Base-by-base conservation (phyloP, 2,329 filamentous ascomycete species). In the Coniochaeta sp. region DNA sequence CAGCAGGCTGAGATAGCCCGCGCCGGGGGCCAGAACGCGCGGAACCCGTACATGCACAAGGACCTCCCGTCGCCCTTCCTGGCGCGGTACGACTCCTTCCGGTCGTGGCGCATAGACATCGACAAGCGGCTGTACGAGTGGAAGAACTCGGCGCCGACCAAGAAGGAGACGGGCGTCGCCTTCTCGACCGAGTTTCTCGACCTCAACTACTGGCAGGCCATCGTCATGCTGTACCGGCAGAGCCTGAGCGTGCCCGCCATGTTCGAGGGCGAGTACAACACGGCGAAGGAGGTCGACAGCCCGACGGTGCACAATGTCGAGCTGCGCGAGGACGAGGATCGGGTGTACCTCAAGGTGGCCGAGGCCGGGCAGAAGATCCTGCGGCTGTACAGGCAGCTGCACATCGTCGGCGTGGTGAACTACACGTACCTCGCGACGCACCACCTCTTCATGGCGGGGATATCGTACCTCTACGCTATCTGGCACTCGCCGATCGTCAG, bases 361-460 rank as follows among this genome's bases (percentile, higher is more conserved):
- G 91, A 96, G 69, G 92, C 92, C 28, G 92, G 92, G 0, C 91
- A 96, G 67, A 94, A 89, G 69, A 92, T 96, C 2, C 71, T 97
- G 63, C 87, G 91, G 55, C 78, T 96, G 31, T 97, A 97, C 68
- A 79, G 92, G 50, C 89, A 96, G 63, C 74, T 97, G 54, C 92
- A 97, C 67, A 78, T 91, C 9, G 83, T 90, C 52, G 87, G 90
- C 50, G 78, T 96, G 35, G 92, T 97, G 51, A 97, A 96, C 68
- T 96, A 96, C 65, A 97, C 92, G 0, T 97, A 95, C 67, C 73
- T 97, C 51, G 91, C 94, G 2, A 96, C 94, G 0, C 92, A 97
- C 65, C 91, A 97, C 68, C 77, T 97, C 6, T 97, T 97, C 71
- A 96, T 96, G 88, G 92, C 92, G 26, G 92, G 91, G 70, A 86